Base-by-base conservation (phyloP, 1,139 yeast species). In the Dujonia santamariae region DNA sequence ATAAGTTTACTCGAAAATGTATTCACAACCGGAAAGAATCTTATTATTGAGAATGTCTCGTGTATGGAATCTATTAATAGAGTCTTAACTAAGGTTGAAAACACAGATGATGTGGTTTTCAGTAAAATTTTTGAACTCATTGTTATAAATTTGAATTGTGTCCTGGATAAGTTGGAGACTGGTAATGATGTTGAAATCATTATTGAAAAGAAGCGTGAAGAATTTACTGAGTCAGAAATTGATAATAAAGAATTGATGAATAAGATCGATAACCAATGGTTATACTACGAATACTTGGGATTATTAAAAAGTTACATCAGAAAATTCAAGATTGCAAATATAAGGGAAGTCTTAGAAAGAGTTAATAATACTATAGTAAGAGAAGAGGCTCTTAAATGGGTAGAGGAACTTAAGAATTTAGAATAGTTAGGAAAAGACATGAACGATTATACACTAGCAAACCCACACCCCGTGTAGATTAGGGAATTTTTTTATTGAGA, bases 61-160 rank as follows among this genome's bases (percentile, higher is more conserved):
- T 67, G 75, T 43, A 67, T 67, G 63, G 77, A 72, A 43, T 61
- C 70, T 1, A 52, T 71, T 33, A 59, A 63, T 39, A 48, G 75
- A 34, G 52, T 68, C 1, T 54, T 69, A 47, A 21, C 14, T 11
- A 16, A 30, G 5, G 17, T 11, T n/a, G 30, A 25, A 31, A 19
- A 19, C 3, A 17, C 20, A 18, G 16, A 34, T n/a, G 42, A 39
- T 6, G 51, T 54, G 33, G 49, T 65, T 29, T 54, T 68, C 29
- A 49, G 50, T 20, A 54, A 41, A 17, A 54, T 73, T 22, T 67
- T 67, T 39, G 53, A 56, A 17, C 54, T 56, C 23, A 56, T 73
- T 28, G 59, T 67, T 13, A 34, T 42, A 4, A 65, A 73, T 41
- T 49, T 75, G 39, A 67, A 65, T 39, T 45, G 44, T 12, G 53